Evolutionary conservation across 2,329 filamentous ascomycete species (phyloP), one percentile per base, ranked within the genome.

Genomic region (Aureobasidium zeae): DNA sequence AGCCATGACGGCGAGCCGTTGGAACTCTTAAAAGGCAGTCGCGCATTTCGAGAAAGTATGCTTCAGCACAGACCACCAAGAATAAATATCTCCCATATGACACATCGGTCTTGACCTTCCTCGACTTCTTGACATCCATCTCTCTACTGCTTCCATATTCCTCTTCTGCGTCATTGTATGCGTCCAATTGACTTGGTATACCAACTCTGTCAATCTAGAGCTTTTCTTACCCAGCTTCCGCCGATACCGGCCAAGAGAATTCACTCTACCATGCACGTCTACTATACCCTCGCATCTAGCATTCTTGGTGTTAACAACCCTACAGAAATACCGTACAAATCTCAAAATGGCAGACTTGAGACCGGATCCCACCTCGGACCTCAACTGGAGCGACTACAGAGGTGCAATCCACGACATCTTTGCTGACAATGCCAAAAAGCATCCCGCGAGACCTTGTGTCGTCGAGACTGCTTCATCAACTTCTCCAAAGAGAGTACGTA

Each of bases 321-420:
- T 31, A 13, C 21, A 35, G 34, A 22, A n/a, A 36, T 38, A 16
- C 19, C 29, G 11, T 28, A 10, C 12, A 25, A 21, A 12, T 21
- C 31, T 43, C 24, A 50, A 30, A 26, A 59, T 59, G 58, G 52
- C 54, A 42, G 60, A 62, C 16, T 55, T 46, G 19, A 45, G 60
- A 28, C 81, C 80, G 9, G 78, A 83, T 61, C 81, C 81, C 33
- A 81, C 79, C 0, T 64, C 66, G 39, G 76, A 82, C 62, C 73
- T 85, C 39, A 67, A 81, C 55, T 85, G 81, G 80, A 72, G 72
- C 32, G 73, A 72, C 57, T 84, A 76, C 58, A 61, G 67, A 45
- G 78, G 77, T 22, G 69, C 80, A 11, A 86, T 87, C 53, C 79
- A 86, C 54, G 76, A 84, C 46, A 76, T 79, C 50, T 87, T 87